Evolutionary conservation across 208 protist genomes (phyloP).

Genomic region (Vickermania ingenoplastis): DNA sequence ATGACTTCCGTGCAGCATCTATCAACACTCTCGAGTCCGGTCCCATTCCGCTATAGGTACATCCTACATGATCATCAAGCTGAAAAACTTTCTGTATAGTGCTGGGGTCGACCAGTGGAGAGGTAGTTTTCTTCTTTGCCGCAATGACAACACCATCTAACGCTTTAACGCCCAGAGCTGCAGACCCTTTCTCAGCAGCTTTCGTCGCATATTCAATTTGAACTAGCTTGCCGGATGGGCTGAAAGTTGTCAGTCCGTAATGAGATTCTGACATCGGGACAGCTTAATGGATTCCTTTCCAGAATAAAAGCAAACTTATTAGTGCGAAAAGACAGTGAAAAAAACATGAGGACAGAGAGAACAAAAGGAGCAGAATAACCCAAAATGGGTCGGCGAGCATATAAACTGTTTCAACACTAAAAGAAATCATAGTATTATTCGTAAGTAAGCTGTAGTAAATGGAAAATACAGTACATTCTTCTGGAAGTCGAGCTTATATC

Average conservation of each 20-base stretch:
- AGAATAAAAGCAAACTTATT: too few species aligned
- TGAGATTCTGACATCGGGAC: conserved; percentile 92
- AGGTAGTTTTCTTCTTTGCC: conserved; percentile 98
- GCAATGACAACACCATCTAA: conserved; percentile 99
- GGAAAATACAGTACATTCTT: too few species aligned
- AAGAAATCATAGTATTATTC: too few species aligned
- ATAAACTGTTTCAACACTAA: too few species aligned
- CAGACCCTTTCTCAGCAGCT: conserved; percentile 91
- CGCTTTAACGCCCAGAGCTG: conserved; percentile 90
- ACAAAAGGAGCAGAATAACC: too few species aligned
- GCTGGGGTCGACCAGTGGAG: conserved; percentile 91
- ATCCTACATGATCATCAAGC: conserved; percentile 92
- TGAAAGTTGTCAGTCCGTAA: conserved; percentile 99
- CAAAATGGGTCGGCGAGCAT: too few species aligned
- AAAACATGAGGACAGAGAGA: too few species aligned
- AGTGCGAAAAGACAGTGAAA: too few species aligned
- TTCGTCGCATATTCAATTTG: conserved; percentile 99
- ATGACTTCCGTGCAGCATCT: conserved; percentile 92
- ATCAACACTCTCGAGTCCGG: conserved; percentile 97
- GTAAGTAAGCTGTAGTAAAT: too few species aligned
- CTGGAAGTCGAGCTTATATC: too few species aligned
- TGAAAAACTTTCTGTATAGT: conserved; percentile 94
- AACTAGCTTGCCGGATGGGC: conserved; percentile 98
- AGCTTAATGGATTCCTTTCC: too few species aligned
- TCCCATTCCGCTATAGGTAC: conserved; percentile 98